phyloP scores from a whole-genome alignment of 768 basidiomycete species.

The Termitomyces sp. region DNA sequence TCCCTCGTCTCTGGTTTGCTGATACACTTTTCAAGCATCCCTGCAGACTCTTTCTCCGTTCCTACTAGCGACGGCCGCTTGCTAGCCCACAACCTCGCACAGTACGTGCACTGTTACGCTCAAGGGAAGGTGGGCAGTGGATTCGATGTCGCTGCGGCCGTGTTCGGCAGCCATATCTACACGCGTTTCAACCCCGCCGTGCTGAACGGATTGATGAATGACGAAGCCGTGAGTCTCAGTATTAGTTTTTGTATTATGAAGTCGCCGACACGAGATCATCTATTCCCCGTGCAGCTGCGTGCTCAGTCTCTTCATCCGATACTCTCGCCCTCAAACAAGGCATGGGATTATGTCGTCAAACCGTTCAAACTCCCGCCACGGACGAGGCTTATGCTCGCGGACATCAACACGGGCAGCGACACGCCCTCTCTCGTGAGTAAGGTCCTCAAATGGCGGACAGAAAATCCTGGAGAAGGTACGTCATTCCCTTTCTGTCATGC shows the following conservation, averaged over 20 bases:
- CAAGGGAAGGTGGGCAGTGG: conserved; percentile 99
- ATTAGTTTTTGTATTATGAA: background rate
- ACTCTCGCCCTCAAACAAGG: conserved; percentile 58
- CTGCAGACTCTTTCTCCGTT: conserved; percentile 41
- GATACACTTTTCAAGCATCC: conserved; percentile 66
- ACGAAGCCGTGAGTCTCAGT: conserved; percentile 36
- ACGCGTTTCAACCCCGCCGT: conserved; percentile 79
- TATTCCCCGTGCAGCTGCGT: background rate
- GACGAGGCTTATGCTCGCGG: conserved; percentile 85
- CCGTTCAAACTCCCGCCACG: conserved; percentile 82
- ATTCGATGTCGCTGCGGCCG: conserved; percentile 93
- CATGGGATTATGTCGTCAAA: conserved; percentile 70
- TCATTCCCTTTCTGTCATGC: background rate
- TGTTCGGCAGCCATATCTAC: conserved; percentile 93
- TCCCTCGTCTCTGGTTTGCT: conserved; percentile 87
- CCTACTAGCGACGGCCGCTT: conserved; percentile 42
- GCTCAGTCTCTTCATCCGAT: conserved; percentile 40
- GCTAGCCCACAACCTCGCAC: conserved; percentile 88
- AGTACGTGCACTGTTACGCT: conserved; percentile 92
- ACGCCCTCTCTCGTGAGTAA: conserved; percentile 92
- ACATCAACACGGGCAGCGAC: conserved; percentile 94
- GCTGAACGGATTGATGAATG: conserved; percentile 61
- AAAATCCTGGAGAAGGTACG: conserved; percentile 53
- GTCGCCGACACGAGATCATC: background rate
- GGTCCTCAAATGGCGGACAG: conserved; percentile 86